phyloP scores from a whole-genome alignment of 2,329 filamentous ascomycete genomes.

The Epichloe elymi region DNA sequence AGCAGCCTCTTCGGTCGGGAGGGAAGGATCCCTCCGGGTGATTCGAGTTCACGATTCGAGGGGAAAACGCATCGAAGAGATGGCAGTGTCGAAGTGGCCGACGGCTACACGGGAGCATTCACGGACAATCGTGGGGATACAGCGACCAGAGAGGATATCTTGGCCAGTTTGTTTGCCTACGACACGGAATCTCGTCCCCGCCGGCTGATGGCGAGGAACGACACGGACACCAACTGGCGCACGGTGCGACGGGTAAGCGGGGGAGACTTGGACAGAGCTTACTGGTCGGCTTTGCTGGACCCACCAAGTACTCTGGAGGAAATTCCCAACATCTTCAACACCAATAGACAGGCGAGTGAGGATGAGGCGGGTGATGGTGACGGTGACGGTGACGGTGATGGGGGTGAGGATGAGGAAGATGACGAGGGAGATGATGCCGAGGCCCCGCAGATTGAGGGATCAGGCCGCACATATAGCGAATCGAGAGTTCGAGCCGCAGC shows the following conservation, averaged over 20 bases:
- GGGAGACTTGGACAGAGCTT: conserved; percentile 23
- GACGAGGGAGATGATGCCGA: conserved; percentile 13
- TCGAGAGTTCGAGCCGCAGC: conserved; percentile 24
- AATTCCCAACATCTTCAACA: conserved; percentile 26
- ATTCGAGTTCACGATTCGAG: conserved; percentile 42
- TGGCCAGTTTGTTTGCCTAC: conserved; percentile 38
- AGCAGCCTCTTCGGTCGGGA: conserved; percentile 64
- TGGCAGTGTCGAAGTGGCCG: conserved; percentile 51
- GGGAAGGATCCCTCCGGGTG: conserved; percentile 50
- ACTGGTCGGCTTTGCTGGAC: conserved; percentile 31
- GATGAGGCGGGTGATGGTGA: conserved; percentile 14
- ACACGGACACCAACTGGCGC: conserved; percentile 23
- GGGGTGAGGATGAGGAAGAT: conserved; percentile 11
- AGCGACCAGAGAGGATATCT: conserved; percentile 45
- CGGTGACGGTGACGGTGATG: conserved; percentile 13
- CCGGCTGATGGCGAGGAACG: conserved; percentile 16
- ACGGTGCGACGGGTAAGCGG: conserved; percentile 19
- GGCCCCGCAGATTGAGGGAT: conserved; percentile 3
- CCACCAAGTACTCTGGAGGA: conserved; percentile 32
- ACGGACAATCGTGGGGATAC: conserved; percentile 47
- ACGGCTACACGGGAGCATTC: conserved; percentile 43
- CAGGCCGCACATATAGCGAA: conserved; percentile 24
- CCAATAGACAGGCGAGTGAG: conserved; percentile 16
- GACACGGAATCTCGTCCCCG: conserved; percentile 17
- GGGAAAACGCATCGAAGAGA: conserved; percentile 49